These are phyloP conservation scores for Westerdykella sp. DNA, from an alignment of 2,329 filamentous ascomycete genomes.

Conservation along the genomic window DNA sequence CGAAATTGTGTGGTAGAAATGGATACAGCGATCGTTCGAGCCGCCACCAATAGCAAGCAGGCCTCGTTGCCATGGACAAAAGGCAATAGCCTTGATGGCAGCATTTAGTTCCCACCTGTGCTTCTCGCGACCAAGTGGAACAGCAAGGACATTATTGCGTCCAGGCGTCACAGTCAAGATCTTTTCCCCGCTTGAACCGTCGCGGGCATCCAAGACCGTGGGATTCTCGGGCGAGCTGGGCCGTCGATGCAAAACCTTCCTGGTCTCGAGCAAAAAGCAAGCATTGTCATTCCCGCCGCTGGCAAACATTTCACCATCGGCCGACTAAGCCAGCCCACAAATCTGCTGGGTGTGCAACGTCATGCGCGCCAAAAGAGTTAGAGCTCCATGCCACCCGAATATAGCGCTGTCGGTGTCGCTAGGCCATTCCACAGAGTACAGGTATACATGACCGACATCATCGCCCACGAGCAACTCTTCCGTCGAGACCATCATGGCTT, in stretches of 20 bases:
- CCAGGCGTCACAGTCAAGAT: conserved; percentile 30
- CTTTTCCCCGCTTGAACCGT: conserved; percentile 25
- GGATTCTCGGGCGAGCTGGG: background rate
- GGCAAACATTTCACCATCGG: conserved; percentile 68
- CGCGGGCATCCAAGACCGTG: conserved; percentile 17
- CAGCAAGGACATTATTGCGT: conserved; percentile 35
- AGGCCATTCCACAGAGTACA: conserved; percentile 85
- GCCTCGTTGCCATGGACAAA: conserved; percentile 87
- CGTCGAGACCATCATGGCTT: conserved; percentile 52
- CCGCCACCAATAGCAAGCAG: conserved; percentile 88
- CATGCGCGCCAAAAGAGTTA: conserved; percentile 72
- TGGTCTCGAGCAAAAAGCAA: conserved; percentile 72
- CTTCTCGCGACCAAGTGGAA: conserved; percentile 54
- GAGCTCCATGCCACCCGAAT: conserved; percentile 68
- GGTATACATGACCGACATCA: conserved; percentile 73
- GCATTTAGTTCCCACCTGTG: conserved; percentile 75
- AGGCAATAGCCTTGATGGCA: conserved; percentile 93
- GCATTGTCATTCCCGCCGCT: conserved; percentile 90
- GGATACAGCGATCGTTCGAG: conserved; percentile 89
- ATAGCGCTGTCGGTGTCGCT: conserved; percentile 54
- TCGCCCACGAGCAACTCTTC: conserved; percentile 87
- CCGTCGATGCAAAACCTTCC: conserved; percentile 46
- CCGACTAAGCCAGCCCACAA: conserved; percentile 86
- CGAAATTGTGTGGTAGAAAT: conserved; percentile 85
- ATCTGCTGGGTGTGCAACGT: conserved; percentile 80